These are phyloP conservation scores for Cercospora janseana DNA, from an alignment of 2,329 filamentous ascomycete genomes.

Conservation along the genomic window DNA sequence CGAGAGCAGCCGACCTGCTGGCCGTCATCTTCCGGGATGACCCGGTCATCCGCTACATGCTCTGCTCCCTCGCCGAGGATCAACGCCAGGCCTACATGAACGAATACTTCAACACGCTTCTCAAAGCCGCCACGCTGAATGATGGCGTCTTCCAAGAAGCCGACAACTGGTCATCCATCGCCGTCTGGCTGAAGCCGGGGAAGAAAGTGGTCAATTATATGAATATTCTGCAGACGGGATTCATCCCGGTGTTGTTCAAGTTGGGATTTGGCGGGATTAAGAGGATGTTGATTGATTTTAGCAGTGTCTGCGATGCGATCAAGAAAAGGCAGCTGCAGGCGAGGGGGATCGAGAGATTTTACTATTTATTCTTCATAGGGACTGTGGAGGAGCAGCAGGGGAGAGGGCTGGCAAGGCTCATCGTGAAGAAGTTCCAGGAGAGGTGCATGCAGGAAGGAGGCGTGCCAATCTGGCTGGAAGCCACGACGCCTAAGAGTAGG, in stretches of 20 bases:
- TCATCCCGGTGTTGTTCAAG: slow-evolving; percentile 22
- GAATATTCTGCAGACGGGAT: slow-evolving; percentile 25
- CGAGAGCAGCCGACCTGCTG: slow-evolving; percentile 5
- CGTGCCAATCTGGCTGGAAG: slow-evolving; percentile 32
- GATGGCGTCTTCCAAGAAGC: slow-evolving; percentile 27
- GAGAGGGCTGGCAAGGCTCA: slow-evolving; percentile 23
- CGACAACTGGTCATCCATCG: slow-evolving; percentile 24
- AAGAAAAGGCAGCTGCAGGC: slow-evolving; percentile 22
- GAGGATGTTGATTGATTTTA: slow-evolving; percentile 32
- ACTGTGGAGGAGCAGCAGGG: slow-evolving; percentile 25
- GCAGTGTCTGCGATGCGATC: slow-evolving; percentile 14
- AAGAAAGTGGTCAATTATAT: slow-evolving; percentile 28
- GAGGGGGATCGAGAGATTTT: slow-evolving; percentile 20
- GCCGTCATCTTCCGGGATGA: slow-evolving; percentile 26
- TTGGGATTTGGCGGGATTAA: slow-evolving; percentile 27
- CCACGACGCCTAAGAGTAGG: slow-evolving; percentile 28
- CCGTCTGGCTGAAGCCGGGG: slow-evolving; percentile 29
- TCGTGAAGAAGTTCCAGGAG: slow-evolving; percentile 24
- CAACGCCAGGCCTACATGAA: slow-evolving; percentile 24
- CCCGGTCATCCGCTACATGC: slow-evolving; percentile 28
- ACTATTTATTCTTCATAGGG: slow-evolving; percentile 33
- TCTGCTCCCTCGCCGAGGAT: slow-evolving; percentile 16
- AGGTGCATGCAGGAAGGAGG: slow-evolving; percentile 12
- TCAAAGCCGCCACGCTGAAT: slow-evolving; percentile 29
- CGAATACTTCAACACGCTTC: slow-evolving; percentile 25